Evolutionary conservation across 148 eudicot genomes (phyloP), one percentile per base, ranked within the genome.

Genomic region (Dianthus caryophyllus): DNA sequence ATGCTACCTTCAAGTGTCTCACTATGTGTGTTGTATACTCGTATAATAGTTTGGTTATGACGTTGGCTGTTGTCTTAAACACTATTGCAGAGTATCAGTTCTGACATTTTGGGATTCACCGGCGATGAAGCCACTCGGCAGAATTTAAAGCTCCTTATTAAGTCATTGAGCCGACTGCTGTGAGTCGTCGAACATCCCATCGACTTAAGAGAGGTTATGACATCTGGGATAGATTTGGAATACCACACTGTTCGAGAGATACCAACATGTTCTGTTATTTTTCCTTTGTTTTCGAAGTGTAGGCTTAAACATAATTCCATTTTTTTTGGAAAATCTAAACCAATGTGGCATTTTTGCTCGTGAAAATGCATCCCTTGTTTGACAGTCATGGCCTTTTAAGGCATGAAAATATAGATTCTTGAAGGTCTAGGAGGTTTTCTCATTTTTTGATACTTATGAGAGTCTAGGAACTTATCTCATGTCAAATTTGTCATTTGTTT

Each of bases 121-220:
- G 91, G 96, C 36, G 98, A 93, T 65, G 96, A 89, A 78, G 85
- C 96, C 58, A 89, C 98, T 6, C 78, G 89, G 69, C 77, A 65
- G 73, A 88, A 89, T 71, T 77, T 93, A 68, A 93, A 93, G 76
- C 69, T 83, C 70, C 91, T 93, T 66, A 93, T 93, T 52, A 92
- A 89, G 83, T 89, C 98, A 47, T 83, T 92, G 82, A 92, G 98
- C 81, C 84, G 98, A 81, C 74, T 92, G 50, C 64, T 90, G 69
- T 90, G 85, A 85, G 64, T 33, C 38, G 7, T 33, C 7, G 38
- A 33, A 7, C 38, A 1, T 27, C 31, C 14, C 12, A 41, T 41
- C 44, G 12, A 41, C 44, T 5, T 41, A n/a, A 13, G 44, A 41
- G 30, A 52, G 54, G 54, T 2, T n/a, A 24, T 50, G 57, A 9